Evolutionary conservation across 495 filamentous ascomycete species (phyloP).

Genomic region (Xylona heveae): DNA sequence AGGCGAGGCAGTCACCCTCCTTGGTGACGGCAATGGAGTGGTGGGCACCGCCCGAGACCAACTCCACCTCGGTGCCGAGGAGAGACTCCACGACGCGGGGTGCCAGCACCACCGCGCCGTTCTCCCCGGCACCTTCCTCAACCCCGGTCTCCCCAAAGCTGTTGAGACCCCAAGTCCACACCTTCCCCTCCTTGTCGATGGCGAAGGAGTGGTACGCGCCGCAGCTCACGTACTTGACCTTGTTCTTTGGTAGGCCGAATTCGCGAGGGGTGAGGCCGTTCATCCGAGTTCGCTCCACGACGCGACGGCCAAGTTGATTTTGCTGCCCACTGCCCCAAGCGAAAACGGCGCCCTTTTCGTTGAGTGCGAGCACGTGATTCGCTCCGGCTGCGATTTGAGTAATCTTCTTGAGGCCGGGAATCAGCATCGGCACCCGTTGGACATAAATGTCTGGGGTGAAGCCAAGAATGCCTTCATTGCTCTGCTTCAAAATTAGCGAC

Average conservation of each 20-base stretch:
- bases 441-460: slow-evolving; percentile 26
- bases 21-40: slow-evolving; percentile 41
- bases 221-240: slow-evolving; percentile 30
- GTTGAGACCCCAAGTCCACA: slow-evolving; percentile 77
- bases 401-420: slow-evolving; percentile 38
- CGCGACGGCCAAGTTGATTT: slow-evolving; percentile 49
- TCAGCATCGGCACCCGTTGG: slow-evolving; percentile 21
- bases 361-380: slow-evolving; percentile 52
- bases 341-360: slow-evolving; percentile 39
- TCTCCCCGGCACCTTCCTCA: slow-evolving; percentile 41
- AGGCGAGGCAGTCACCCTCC: slow-evolving; percentile 39
- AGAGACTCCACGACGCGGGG: slow-evolving; percentile 41
- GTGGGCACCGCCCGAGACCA: slow-evolving; percentile 44
- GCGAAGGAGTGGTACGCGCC: slow-evolving; percentile 63
- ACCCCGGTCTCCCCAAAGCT: slow-evolving; percentile 68
- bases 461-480: slow-evolving; percentile 48
- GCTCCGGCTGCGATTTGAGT: slow-evolving; percentile 35
- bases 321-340: slow-evolving; percentile 59
- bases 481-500: too few relatives aligned
- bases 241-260: slow-evolving; percentile 40
- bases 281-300: slow-evolving; percentile 35
- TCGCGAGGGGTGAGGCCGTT: slow-evolving; percentile 44
- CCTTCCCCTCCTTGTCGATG: slow-evolving; percentile 43
- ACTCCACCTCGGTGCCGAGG: slow-evolving; percentile 22
- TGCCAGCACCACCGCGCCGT: slow-evolving; percentile 31